phyloP scores from a whole-genome alignment of 345 rosid species.

The Diplotaxis tenuifolia region DNA sequence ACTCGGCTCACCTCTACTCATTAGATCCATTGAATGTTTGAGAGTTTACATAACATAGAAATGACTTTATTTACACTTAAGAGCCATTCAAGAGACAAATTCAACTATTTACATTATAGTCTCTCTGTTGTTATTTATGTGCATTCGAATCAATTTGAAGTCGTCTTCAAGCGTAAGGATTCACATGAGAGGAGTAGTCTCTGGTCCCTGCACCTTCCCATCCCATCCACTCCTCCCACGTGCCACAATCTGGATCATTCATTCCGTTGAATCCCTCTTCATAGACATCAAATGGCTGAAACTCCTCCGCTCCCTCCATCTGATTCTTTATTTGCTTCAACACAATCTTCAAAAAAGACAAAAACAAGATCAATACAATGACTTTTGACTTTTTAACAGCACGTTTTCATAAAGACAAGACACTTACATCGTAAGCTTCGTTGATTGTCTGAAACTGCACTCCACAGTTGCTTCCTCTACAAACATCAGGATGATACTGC shows the following conservation, averaged over 20 bases:
- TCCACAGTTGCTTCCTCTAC: constrained; percentile 83
- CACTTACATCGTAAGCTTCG: constrained; percentile 88
- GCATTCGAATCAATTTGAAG: not conserved
- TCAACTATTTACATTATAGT: constrained; percentile 9
- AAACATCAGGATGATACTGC: constrained; percentile 98
- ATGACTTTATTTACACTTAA: constrained; percentile 24
- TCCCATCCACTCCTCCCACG: constrained; percentile 99
- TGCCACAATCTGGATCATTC: constrained; percentile 63
- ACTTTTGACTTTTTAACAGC: not conserved
- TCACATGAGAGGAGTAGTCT: constrained; percentile 77
- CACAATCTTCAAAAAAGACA: constrained; percentile 42
- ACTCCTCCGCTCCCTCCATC: constrained; percentile 33
- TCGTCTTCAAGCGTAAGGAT: constrained; percentile 57
- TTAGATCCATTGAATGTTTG: not conserved
- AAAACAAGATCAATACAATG: not conserved
- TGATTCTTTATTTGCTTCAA: constrained; percentile 58
- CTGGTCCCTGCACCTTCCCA: constrained; percentile 96
- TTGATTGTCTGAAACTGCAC: constrained; percentile 69
- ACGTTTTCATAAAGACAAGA: not conserved
- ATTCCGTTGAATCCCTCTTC: constrained; percentile 57
- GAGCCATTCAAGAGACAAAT: constrained; percentile 10
- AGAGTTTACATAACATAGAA: not conserved
- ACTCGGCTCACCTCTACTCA: too few species aligned
- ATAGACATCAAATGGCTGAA: constrained; percentile 37
- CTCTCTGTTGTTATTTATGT: constrained; percentile 12